Evolutionary conservation across 2,329 filamentous ascomycete species (phyloP), one percentile per base, ranked within the genome.

Genomic region (Hyphodiscus sp.): DNA sequence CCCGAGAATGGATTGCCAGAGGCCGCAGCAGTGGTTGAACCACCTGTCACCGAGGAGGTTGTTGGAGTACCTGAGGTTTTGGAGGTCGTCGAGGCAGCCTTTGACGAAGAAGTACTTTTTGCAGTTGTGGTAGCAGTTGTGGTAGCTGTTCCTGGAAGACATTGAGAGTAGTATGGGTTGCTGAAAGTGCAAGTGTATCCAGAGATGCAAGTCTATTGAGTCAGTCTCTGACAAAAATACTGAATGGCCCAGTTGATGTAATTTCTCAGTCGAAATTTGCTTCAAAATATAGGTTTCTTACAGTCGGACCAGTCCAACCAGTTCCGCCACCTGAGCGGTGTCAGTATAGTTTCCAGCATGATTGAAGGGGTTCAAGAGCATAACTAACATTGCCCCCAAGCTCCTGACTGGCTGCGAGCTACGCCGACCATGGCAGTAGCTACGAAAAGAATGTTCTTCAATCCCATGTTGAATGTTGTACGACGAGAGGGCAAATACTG

Each of bases 1-100:
- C 76, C 76, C 10, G 68, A 67, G 54, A 79, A 77, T 0, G 76
- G 74, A 61, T 80, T 80, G 29, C 81, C 82, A 15, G 74, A 68
- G 61, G 71, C 75, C 42, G 69, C 69, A 10, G 52, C 54, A 23
- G 60, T 58, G 6, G 59, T 62, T n/a, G 51, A 57, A 15, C 56
- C 55, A 29, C 52, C 50, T 38, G 59, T 29, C 10, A 49, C 47
- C 18, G 53, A 47, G 1, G 56, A 54, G 3, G 52, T 44, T 26
- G 60, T 47, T 23, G 56, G 38, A 13, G 48, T 38, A 18, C 49
- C 53, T n/a, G 53, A n/a, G 33, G 60, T 41, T 38, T 49, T 58
- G 20, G 54, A 45, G 4, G 52, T 46, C 4, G 52, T 44, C 26
- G 60, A 45, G 18, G 54, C 38, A 10, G 45, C 41, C 20, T 47